Evolutionary conservation across 768 basidiomycete species (phyloP).

Genomic region (Termitomyces heimii): DNA sequence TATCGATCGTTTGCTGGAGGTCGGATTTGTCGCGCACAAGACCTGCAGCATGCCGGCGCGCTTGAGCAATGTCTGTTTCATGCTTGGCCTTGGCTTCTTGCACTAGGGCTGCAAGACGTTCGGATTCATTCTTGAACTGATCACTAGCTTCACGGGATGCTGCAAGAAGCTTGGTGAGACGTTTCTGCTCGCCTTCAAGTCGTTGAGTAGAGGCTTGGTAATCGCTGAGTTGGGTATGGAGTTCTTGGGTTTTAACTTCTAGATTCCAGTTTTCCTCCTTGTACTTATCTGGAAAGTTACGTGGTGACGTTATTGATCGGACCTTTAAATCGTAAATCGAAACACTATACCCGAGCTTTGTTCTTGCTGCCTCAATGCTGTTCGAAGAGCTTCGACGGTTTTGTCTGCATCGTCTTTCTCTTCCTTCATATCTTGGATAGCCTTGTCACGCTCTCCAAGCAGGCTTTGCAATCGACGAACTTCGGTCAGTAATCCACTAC

Average conservation of each 20-base stretch:
- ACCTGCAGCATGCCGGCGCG: slow-evolving; percentile 81
- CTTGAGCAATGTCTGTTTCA: slow-evolving; percentile 91
- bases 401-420: slow-evolving; percentile 88
- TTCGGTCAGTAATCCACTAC: slow-evolving; percentile 86
- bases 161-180: slow-evolving; percentile 70
- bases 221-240: slow-evolving; percentile 63
- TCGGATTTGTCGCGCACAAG: slow-evolving; percentile 92
- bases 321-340: slow-evolving; percentile 3
- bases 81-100: slow-evolving; percentile 85
- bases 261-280: slow-evolving; percentile 99
- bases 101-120: slow-evolving; percentile 55
- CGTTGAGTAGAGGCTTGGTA: slow-evolving; percentile 61
- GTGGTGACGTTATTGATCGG: slow-evolving; percentile 7
- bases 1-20: slow-evolving; percentile 75
- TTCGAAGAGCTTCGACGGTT: slow-evolving; percentile 66
- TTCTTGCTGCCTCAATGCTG: slow-evolving; percentile 76
- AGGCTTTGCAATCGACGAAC: slow-evolving; percentile 88
- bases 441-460: slow-evolving; percentile 88
- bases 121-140: slow-evolving; percentile 80
- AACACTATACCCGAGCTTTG: slow-evolving; percentile 60
- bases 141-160: slow-evolving; percentile 71
- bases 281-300: slow-evolving; percentile 65
- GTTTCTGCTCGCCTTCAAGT: slow-evolving; percentile 78
- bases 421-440: slow-evolving; percentile 85
- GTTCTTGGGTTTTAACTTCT: slow-evolving; percentile 87